Percentiles rank a stretch among this genome's conserved stretches.
Evolutionary conservation across 225 moss, liverwort and hornwort species (phyloP).

Genomic region (Lunularia cruciata): DNA sequence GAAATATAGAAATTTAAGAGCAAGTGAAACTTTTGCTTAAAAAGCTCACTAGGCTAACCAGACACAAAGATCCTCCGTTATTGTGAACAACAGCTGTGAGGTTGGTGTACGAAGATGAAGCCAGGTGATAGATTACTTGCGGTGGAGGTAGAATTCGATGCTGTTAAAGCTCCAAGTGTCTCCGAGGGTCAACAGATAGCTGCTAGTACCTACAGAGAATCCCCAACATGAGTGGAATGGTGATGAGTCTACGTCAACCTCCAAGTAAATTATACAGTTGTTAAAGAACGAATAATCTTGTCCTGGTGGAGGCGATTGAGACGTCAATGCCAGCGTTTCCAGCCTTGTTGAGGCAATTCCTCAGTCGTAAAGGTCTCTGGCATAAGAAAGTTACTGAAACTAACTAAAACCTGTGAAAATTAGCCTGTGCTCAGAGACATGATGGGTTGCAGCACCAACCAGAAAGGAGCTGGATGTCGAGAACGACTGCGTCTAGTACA

Average conservation of each 20-base stretch:
- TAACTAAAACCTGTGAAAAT: no score
- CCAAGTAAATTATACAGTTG: no score
- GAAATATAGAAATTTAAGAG: not conserved
- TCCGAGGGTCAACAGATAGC: constrained; percentile 51
- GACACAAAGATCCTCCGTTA: not conserved
- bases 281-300: no score
- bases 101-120: not conserved
- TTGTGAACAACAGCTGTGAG: not conserved
- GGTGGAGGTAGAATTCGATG: constrained; percentile 54
- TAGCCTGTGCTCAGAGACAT: no score
- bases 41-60: no score
- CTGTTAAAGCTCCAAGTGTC: constrained; percentile 58
- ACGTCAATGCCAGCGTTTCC: no score
- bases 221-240: not conserved
- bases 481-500: constrained; percentile 49
- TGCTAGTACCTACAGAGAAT: constrained; percentile 34
- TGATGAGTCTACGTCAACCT: not conserved
- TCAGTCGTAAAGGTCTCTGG: no score
- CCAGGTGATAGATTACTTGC: constrained; percentile 37
- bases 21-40: no score
- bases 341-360: no score
- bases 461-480: constrained; percentile 47
- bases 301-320: no score
- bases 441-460: constrained; percentile 22
- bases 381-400: no score